A percentile compares a stretch with the other conserved stretches of the same genome.
Conservation (phyloP, 148 eudicot species). For the Selenicereus undatus region DNA sequence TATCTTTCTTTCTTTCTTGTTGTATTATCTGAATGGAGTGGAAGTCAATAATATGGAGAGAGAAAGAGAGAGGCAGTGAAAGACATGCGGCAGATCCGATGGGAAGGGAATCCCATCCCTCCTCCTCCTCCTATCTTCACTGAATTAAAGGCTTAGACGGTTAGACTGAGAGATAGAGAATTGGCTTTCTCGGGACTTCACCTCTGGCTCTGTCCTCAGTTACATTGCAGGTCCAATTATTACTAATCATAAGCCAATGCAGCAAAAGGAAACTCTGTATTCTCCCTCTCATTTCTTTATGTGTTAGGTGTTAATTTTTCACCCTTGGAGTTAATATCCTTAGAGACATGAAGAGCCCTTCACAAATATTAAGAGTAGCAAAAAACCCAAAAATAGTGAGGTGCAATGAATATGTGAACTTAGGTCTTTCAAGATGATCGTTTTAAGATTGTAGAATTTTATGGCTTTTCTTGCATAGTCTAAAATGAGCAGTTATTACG, state of each 20-base stretch:
- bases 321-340: background rate
- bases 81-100: constrained; percentile 35
- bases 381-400: background rate
- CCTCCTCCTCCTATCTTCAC: constrained; percentile 17
- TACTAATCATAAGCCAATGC: constrained; percentile 28
- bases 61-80: constrained; percentile 23
- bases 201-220: constrained; percentile 3
- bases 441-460: background rate
- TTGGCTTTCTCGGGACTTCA: constrained; percentile 18
- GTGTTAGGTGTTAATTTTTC: background rate
- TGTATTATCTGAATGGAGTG: constrained; percentile 24
- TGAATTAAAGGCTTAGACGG: constrained; percentile 14
- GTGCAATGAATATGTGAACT: background rate
- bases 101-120: constrained; percentile 30
- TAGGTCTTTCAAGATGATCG: too few species aligned
- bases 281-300: background rate
- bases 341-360: background rate
- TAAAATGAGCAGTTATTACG: background rate
- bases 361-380: too few species aligned
- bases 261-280: constrained; percentile 1
- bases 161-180: background rate
- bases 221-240: constrained; percentile 19
- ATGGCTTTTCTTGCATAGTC: background rate
- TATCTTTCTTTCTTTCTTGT: constrained; percentile 23
- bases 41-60: constrained; percentile 22